Conservation (phyloP, 352 stramenopile species). For the Blastocystis sp. region DNA sequence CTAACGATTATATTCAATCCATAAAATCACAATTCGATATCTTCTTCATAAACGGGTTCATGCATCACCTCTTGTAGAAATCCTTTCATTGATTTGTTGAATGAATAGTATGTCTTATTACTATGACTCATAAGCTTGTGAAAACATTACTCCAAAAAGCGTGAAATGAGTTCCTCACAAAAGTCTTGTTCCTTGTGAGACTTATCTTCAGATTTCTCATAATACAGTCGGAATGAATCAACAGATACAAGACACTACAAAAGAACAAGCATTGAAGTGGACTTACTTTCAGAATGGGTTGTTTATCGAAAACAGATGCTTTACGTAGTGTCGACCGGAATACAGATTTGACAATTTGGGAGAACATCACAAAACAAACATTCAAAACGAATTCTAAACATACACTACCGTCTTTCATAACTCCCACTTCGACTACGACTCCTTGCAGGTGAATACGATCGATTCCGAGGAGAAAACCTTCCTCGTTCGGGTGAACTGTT, state of each 20-base stretch:
- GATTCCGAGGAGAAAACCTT: too few species aligned
- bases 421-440: conserved; percentile 25
- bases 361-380: not conserved
- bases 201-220: not conserved
- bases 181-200: not conserved
- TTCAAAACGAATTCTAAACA: not conserved
- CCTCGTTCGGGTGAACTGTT: too few species aligned
- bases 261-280: not conserved
- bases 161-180: conserved; percentile 14
- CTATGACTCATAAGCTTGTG: not conserved
- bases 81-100: not conserved
- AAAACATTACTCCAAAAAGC: not conserved
- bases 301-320: conserved; percentile 33
- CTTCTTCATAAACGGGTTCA: not conserved
- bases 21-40: not conserved
- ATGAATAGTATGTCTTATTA: not conserved
- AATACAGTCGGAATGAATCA: conserved; percentile 13
- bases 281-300: conserved; percentile 29
- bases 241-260: not conserved
- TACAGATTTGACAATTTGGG: not conserved
- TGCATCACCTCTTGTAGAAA: not conserved
- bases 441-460: not conserved
- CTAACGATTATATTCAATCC: not conserved
- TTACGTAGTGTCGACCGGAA: not conserved
- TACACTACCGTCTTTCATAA: not conserved